Base-by-base conservation (phyloP, 2,329 filamentous ascomycete genomes). In the Diplodia scrobiculata region DNA sequence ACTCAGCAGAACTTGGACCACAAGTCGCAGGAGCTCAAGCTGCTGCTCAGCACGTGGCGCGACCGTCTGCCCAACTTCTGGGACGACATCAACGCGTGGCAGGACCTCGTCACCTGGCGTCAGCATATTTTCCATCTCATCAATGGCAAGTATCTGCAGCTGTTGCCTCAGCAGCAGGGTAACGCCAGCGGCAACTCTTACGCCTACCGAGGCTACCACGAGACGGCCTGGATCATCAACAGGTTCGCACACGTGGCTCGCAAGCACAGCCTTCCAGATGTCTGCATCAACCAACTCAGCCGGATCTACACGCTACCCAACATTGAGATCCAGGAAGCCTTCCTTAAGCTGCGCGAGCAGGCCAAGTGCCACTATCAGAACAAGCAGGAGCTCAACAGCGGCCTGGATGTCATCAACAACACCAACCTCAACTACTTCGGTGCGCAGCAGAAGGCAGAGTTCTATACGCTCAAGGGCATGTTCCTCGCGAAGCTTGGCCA, bases 201-300 rank as follows among this genome's bases (percentile, higher is more conserved):
- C 77, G 95, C 95, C 0, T 99, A 99, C 76, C 88, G 95, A 52
- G 95, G 95, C 29, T 99, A 97, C 75, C 95, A 99, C 73, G 95
- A 99, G 80, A 99, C 95, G 13, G 95, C 95, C 1, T 99, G 95
- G 95, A 99, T 99, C 71, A 99, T 99, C 79, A 99, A 99, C 77
- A 87, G 95, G 19, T 99, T 99, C 74, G 96, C 95, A 0, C 95
- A 99, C 75, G 95, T 99, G 50, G 95, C 95, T 55, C 89, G 95
- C 66, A 99, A 99, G 82, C 95, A 99, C 78, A 94, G 91, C 71
- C 87, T 99, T 71, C 91, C 93, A 0, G 95, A 99, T 69, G 95
- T 99, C 34, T 99, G 96, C 81, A 97, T 99, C 79, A 94, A 87
- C 70, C 95, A 99, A 75, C 86, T 99, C 21, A 96, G 94, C 75